These are phyloP conservation scores for Limnanthes douglasii DNA, from an alignment of 345 rosid genomes.

Conservation along the genomic window DNA sequence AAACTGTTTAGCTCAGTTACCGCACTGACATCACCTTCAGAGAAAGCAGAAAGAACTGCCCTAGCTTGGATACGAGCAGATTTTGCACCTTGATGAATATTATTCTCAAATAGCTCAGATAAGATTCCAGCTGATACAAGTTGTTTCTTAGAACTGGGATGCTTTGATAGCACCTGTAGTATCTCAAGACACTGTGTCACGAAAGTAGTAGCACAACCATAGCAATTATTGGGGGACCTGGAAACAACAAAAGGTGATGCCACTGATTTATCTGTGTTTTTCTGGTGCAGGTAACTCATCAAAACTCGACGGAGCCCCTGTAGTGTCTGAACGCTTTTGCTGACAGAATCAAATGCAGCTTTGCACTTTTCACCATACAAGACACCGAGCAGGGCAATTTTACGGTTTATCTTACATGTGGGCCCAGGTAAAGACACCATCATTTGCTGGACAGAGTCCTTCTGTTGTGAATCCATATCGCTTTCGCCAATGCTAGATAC, in stretches of 20 bases:
- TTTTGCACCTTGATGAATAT: constrained; percentile 97
- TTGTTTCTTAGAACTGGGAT: constrained; percentile 67
- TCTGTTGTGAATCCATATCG: constrained; percentile 98
- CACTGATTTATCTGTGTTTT: constrained; percentile 44
- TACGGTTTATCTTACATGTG: constrained; percentile 93
- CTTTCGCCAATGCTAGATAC: constrained; percentile 96
- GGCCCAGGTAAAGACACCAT: constrained; percentile 98
- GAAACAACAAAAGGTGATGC: constrained; percentile 77
- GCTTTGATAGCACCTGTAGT: constrained; percentile 73
- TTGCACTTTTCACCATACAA: constrained; percentile 98
- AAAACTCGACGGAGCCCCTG: constrained; percentile 95
- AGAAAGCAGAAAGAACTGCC: constrained; percentile 83
- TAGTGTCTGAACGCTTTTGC: constrained; percentile 97
- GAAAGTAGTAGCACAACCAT: constrained; percentile 92
- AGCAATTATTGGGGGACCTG: constrained; percentile 84
- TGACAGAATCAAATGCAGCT: constrained; percentile 99
- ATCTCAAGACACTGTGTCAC: constrained; percentile 92
- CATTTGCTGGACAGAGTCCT: constrained; percentile 99
- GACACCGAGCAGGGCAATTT: constrained; percentile 96
- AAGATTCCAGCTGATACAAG: constrained; percentile 85
- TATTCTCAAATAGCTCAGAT: constrained; percentile 85
- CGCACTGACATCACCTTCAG: constrained; percentile 80
- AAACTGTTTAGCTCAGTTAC: constrained; percentile 75
- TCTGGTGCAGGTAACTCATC: constrained; percentile 95
- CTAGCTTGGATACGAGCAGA: constrained; percentile 86